Base-by-base conservation (phyloP, 164 flowering plant genomes). In the Vitis labrusca region DNA sequence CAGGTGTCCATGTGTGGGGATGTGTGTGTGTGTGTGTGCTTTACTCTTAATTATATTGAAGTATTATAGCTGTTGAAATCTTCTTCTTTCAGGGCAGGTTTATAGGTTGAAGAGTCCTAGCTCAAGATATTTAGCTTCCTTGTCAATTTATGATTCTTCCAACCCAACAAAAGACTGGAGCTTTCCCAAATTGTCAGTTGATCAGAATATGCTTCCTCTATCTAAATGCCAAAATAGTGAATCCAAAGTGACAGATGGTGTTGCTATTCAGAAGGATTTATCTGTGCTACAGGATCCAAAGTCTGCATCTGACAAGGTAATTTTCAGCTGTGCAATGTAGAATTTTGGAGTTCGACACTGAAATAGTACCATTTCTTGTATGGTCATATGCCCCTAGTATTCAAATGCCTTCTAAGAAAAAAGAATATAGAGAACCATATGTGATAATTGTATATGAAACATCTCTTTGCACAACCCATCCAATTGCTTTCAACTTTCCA, bases 151-250 rank as follows among this genome's bases (percentile, higher is more conserved):
- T 80, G 96, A 96, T 82, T 86, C 97, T 67, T 91, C 97, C 66
- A 82, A 96, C 75, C 99, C 97, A 59, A 93, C 99, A 32, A 89
- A 87, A 73, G 92, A 92, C 51, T 96, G 99, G 99, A 91, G 91
- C 32, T 91, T 92, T 66, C 95, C 98, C 55, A 85, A 81, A 64
- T 72, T 93, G 60, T 76, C 85, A 30, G 37, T 69, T 60, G 73
- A 74, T 58, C 44, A 53, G 19, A 63, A 70, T 10, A 50, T 10
- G 19, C 8, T 56, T 32, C 49, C 64, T 44, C 23, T 27, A 3
- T 49, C 77, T 59, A 74, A 73, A 63, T 15, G 65, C 17, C 23
- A 47, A 62, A 78, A 70, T 63, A 50, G 44, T 72, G 84, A 74
- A 69, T 62, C 77, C 9, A 70, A 71, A 71, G 52, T 62, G 50